Conservation (phyloP, 2,329 filamentous ascomycete species). For the Metarhizium rileyi region DNA sequence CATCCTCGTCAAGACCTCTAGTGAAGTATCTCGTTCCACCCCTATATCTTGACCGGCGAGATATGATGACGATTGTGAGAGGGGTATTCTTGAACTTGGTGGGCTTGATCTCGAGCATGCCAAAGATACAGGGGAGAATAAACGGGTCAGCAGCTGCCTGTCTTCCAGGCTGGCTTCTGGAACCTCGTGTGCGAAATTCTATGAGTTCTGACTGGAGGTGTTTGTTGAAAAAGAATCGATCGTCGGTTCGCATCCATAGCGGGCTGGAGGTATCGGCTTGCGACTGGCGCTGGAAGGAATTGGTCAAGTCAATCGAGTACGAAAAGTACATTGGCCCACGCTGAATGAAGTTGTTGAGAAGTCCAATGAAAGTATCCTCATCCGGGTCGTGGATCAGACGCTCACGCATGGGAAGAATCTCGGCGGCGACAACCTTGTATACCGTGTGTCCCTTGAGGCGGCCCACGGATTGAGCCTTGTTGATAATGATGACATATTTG, state of each 20-base stretch:
- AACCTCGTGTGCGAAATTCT: conserved; percentile 63
- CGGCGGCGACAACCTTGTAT: conserved; percentile 83
- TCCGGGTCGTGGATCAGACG: conserved; percentile 84
- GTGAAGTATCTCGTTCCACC: conserved; percentile 93
- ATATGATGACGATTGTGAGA: conserved; percentile 80
- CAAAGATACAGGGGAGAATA: conserved; percentile 91
- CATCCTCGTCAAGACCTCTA: conserved; percentile 83
- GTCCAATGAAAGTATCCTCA: conserved; percentile 79
- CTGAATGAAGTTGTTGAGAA: conserved; percentile 75
- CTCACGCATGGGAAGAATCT: conserved; percentile 90
- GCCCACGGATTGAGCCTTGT: conserved; percentile 84
- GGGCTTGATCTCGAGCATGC: conserved; percentile 84
- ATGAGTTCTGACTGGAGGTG: conserved; percentile 88
- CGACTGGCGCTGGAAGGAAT: conserved; percentile 89
- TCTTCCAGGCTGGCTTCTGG: conserved; percentile 53
- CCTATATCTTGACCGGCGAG: conserved; percentile 76
- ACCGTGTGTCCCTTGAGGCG: conserved; percentile 92
- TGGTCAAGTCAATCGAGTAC: conserved; percentile 93
- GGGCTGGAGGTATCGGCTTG: conserved; percentile 62
- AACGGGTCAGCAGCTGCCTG: conserved; percentile 79
- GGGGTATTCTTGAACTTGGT: conserved; percentile 78
- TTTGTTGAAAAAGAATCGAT: conserved; percentile 98
- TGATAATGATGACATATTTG: conserved; percentile 96
- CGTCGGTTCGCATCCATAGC: conserved; percentile 85
- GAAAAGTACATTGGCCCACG: conserved; percentile 94